Evolutionary conservation across 306 rosid genomes (phyloP).

Genomic region (Ochetophila trinervis): DNA sequence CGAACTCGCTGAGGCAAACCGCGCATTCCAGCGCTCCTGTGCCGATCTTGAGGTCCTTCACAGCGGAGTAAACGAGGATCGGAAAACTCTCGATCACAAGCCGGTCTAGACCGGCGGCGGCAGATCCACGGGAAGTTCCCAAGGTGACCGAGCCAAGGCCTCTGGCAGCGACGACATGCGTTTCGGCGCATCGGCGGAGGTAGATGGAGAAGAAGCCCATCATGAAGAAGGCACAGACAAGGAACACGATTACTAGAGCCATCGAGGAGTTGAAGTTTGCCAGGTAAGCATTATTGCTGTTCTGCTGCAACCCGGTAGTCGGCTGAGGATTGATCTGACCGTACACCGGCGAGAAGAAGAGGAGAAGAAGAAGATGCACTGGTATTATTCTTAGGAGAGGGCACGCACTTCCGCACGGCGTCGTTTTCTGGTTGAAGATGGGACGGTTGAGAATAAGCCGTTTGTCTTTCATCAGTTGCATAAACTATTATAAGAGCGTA

Average conservation of each 20-base stretch:
- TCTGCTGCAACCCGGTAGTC: conserved; percentile 25
- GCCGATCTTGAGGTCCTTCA: conserved; percentile 52
- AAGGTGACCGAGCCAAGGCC: neutral
- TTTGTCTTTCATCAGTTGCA: too few species aligned
- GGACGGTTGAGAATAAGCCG: neutral
- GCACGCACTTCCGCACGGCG: too few species aligned
- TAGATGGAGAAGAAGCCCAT: conserved; percentile 28
- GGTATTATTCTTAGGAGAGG: neutral
- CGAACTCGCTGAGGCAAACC: conserved; percentile 66
- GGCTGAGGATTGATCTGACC: conserved; percentile 35
- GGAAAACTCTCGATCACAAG: conserved; percentile 51
- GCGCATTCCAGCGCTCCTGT: conserved; percentile 62
- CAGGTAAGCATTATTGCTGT: conserved; percentile 16
- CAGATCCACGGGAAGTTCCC: conserved; percentile 7
- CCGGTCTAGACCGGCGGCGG: conserved; percentile 46
- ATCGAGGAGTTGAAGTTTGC: conserved; percentile 44
- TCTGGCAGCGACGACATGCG: neutral
- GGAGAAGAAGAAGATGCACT: neutral
- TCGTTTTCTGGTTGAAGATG: neutral
- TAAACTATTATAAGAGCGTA: too few species aligned
- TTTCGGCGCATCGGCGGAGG: conserved; percentile 28
- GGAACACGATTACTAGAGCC: conserved; percentile 34
- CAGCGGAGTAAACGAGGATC: conserved; percentile 47
- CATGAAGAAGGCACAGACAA: conserved; percentile 25
- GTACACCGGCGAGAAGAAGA: neutral